Conservation (phyloP, 2,329 filamentous ascomycete species). For the Zymoseptoria tritici region DNA sequence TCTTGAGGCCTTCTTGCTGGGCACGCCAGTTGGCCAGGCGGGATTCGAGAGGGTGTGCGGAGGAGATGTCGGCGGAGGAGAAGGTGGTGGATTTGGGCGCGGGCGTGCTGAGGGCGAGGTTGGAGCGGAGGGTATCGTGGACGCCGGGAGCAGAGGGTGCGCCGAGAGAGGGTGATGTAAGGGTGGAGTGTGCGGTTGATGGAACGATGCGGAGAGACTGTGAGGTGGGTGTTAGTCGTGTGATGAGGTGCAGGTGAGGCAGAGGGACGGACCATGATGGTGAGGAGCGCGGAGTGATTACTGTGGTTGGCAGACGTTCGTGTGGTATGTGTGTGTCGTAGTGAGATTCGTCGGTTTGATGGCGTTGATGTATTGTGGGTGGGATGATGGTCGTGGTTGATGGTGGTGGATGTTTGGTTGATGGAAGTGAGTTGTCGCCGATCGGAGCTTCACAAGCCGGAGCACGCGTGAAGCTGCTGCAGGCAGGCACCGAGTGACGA, state of each 20-base stretch:
- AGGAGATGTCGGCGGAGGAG: constrained; percentile 35
- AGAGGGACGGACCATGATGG: background rate
- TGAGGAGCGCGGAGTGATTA: background rate
- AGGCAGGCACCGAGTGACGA: background rate
- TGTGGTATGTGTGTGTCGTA: background rate
- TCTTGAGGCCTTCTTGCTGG: constrained; percentile 80
- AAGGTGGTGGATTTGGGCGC: constrained; percentile 44
- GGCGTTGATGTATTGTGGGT: background rate
- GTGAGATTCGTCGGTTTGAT: background rate
- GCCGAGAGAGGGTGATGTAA: constrained; percentile 44
- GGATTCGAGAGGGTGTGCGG: constrained; percentile 81
- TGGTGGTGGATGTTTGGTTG: background rate
- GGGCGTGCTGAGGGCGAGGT: constrained; percentile 53
- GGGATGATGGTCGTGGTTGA: background rate
- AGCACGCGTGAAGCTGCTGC: background rate
- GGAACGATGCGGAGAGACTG: constrained; percentile 74
- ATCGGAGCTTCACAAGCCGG: background rate
- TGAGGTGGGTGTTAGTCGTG: constrained; percentile 1
- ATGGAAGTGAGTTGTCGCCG: background rate
- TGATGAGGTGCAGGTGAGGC: background rate
- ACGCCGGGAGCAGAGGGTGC: constrained; percentile 89
- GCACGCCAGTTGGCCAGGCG: constrained; percentile 84
- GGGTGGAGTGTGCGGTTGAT: constrained; percentile 51
- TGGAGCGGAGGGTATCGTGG: constrained; percentile 85
- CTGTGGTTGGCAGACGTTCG: background rate